phyloP scores from a whole-genome alignment of 2,329 filamentous ascomycete species.

The Aspergillus proliferans region DNA sequence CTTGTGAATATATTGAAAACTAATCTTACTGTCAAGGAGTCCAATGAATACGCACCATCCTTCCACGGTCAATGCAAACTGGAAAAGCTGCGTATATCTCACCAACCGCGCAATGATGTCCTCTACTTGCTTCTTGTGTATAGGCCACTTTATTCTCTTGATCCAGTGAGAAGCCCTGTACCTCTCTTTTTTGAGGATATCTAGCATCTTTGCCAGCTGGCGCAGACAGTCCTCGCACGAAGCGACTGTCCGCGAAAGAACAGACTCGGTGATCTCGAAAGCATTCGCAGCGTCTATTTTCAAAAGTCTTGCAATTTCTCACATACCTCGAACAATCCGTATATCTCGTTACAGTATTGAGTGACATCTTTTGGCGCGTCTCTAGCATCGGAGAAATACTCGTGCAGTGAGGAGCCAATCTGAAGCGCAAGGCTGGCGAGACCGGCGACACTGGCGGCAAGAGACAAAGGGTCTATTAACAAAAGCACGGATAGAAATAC shows the following conservation, averaged over 20 bases:
- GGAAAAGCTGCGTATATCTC: conserved; percentile 1
- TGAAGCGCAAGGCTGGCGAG: background rate
- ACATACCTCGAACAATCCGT: background rate
- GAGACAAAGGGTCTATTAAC: background rate
- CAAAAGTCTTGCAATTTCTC: background rate
- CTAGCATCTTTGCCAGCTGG: background rate
- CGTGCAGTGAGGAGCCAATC: background rate
- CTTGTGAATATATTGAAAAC: too few species aligned
- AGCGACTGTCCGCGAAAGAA: background rate
- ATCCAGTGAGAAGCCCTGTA: background rate
- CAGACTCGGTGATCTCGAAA: background rate
- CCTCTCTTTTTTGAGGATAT: background rate
- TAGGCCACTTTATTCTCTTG: background rate
- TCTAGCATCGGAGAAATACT: background rate
- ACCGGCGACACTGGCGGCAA: background rate
- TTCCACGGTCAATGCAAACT: conserved; percentile 2
- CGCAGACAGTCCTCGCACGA: background rate
- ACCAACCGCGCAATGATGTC: background rate
- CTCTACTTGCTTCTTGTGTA: background rate
- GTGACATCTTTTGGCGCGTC: background rate
- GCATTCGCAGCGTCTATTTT: background rate
- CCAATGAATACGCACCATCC: background rate
- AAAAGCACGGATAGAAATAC: background rate
- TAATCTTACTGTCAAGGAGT: background rate
- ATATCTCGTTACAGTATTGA: background rate